phyloP scores from a whole-genome alignment of 2,329 filamentous ascomycete genomes.

The Calonectria leucothoes region DNA sequence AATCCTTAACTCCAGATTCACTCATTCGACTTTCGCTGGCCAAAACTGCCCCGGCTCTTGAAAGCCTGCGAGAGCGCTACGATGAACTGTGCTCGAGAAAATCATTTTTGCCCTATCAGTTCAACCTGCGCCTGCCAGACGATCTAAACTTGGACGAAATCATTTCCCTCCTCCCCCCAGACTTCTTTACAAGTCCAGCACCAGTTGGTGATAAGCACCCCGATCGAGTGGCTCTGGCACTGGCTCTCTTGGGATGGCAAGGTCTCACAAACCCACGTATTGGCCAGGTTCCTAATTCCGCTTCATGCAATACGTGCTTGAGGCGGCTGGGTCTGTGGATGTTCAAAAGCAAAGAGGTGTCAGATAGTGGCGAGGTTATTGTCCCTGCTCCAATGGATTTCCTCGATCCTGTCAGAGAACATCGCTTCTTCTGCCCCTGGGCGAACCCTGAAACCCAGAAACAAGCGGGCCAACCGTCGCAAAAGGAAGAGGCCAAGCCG shows the following conservation, averaged over 20 bases:
- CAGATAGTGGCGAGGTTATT: constrained; percentile 63
- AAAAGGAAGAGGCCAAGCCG: constrained; percentile 52
- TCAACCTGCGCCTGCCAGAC: constrained; percentile 69
- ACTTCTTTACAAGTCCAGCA: constrained; percentile 64
- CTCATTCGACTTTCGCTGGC: constrained; percentile 72
- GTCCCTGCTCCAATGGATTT: constrained; percentile 72
- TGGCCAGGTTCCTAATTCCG: constrained; percentile 75
- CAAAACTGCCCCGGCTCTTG: constrained; percentile 69
- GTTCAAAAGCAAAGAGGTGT: constrained; percentile 81
- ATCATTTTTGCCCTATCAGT: constrained; percentile 69
- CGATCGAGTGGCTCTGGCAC: constrained; percentile 72
- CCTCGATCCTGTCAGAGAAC: constrained; percentile 77
- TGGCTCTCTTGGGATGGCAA: constrained; percentile 83
- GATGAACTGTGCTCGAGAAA: constrained; percentile 67
- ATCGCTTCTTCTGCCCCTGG: constrained; percentile 89
- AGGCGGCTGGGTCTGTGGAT: constrained; percentile 93
- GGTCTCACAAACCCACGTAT: constrained; percentile 67
- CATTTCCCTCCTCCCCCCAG: constrained; percentile 61
- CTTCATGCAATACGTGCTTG: constrained; percentile 87
- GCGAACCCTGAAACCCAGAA: constrained; percentile 73
- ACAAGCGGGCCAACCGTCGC: constrained; percentile 46
- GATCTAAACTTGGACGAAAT: constrained; percentile 62
- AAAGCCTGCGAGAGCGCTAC: constrained; percentile 72
- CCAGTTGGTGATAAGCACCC: constrained; percentile 49
- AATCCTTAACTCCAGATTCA: constrained; percentile 57